Conservation (phyloP, 495 filamentous ascomycete genomes). For the Haplographium delicatum region DNA sequence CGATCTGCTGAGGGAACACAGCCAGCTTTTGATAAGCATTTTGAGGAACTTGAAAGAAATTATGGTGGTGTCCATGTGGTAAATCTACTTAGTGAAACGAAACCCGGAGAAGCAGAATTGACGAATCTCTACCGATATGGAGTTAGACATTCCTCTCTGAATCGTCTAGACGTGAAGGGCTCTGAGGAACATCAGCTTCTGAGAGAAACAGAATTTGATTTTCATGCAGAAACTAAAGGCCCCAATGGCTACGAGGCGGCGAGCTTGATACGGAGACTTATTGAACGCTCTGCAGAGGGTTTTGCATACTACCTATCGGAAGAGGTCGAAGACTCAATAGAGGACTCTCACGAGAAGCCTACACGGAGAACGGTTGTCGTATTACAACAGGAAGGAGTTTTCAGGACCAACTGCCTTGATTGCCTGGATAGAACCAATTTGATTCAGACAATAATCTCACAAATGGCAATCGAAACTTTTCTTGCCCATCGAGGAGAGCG, state of each 20-base stretch:
- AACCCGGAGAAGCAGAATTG: constrained; percentile 75
- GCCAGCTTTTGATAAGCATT: constrained; percentile 92
- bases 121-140: constrained; percentile 73
- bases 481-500: constrained; percentile 45
- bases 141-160: constrained; percentile 62
- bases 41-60: constrained; percentile 70
- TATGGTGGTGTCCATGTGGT: constrained; percentile 90
- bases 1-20: constrained; percentile 86
- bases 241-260: constrained; percentile 85
- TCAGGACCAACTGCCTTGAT: constrained; percentile 93
- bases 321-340: constrained; percentile 46
- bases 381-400: constrained; percentile 88
- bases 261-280: constrained; percentile 64
- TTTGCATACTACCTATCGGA: constrained; percentile 92
- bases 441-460: constrained; percentile 90
- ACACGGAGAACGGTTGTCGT: constrained; percentile 57
- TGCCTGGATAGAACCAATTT: constrained; percentile 95
- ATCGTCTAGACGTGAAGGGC: constrained; percentile 37
- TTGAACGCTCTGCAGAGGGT: constrained; percentile 69
- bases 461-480: constrained; percentile 70
- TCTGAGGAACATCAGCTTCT: constrained; percentile 65
- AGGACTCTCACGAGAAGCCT: constrained; percentile 27
- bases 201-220: constrained; percentile 81
- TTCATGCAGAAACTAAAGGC: constrained; percentile 88
- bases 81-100: constrained; percentile 85